These are phyloP conservation scores for Fusarium guadeloupense DNA, from an alignment of 2,329 filamentous ascomycete genomes.

Conservation along the genomic window DNA sequence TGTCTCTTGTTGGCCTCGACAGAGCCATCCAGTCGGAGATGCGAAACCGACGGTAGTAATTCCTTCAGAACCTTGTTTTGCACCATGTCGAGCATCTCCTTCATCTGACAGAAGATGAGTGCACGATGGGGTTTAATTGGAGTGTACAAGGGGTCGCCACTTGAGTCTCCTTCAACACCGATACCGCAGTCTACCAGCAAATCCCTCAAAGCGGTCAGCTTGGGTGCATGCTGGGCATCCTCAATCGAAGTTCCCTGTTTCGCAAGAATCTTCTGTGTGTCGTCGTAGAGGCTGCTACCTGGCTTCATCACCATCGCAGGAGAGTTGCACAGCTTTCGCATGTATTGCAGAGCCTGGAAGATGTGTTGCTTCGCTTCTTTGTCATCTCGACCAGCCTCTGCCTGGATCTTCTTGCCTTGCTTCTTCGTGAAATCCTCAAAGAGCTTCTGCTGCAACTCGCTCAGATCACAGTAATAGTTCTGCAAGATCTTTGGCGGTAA, in stretches of 20 bases:
- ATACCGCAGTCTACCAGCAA: constrained; percentile 99
- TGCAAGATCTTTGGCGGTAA: constrained; percentile 97
- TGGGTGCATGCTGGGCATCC: constrained; percentile 89
- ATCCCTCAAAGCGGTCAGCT: constrained; percentile 88
- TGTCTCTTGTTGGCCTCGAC: constrained; percentile 94
- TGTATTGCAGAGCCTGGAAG: constrained; percentile 98
- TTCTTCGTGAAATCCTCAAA: constrained; percentile 97
- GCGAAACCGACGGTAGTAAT: constrained; percentile 91
- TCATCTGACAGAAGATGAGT: constrained; percentile 99
- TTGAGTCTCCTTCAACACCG: constrained; percentile 73
- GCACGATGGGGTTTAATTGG: constrained; percentile 97
- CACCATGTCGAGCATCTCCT: constrained; percentile 99
- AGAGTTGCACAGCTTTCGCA: constrained; percentile 99
- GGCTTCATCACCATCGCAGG: constrained; percentile 96
- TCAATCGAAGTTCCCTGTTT: constrained; percentile 83
- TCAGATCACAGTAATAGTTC: constrained; percentile 99
- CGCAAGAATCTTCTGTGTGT: constrained; percentile 82
- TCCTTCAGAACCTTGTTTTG: constrained; percentile 91
- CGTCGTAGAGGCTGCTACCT: constrained; percentile 87
- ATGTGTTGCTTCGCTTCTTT: constrained; percentile 98
- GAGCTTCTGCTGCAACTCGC: constrained; percentile 90
- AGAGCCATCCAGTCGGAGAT: constrained; percentile 89
- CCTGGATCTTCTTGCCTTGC: constrained; percentile 86
- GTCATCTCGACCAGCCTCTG: constrained; percentile 84
- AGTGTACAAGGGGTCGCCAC: constrained; percentile 67